Evolutionary conservation across 495 filamentous ascomycete genomes (phyloP), one percentile per base, ranked within the genome.

Genomic region (Xylaria palmicola): DNA sequence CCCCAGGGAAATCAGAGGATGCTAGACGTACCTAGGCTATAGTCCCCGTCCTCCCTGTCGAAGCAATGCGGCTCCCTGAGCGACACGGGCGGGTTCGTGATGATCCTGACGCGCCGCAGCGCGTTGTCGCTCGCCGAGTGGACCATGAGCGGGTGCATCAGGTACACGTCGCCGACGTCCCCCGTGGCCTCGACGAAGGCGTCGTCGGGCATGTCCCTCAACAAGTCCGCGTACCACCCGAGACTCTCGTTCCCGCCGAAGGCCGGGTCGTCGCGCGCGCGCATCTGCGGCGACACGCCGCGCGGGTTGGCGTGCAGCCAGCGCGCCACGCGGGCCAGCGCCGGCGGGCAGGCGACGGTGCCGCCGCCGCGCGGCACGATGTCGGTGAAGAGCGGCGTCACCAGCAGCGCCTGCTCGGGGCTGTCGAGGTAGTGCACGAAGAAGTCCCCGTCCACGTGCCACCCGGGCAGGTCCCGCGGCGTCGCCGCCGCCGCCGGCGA

Each of bases 381-480:
- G 66, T 90, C 86, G 9, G 79, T 86, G 72, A 88, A 91, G 19
- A 90, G 63, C 3, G 88, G 88, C 47, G 86, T 89, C 17, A 91
- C 85, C 0, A 91, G 75, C 45, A 91, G 70, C 0, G 78, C 88
- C 70, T 92, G 88, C 73, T 91, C 88, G 0, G 84, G 84, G 45
- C 83, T 87, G 71, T 91, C 88, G 15, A 92, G 77, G 64, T 86
- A 91, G 75, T 90, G 88, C 13, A 87, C 78, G 73, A 91, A 90
- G 71, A 90, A 90, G 65, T 90, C 88, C 1, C 88, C 88, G 72
- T 91, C 88, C 22, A 89, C 86, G 70, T 92, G 89, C 88, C 88
- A 92, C 7, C 76, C 77, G 20, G 72, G 62, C n/a, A 90, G 73
- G 6, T 84, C 79, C 62, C 75, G 62, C 47, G 84, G 75, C 56